A percentile compares a stretch with the other conserved stretches of the same genome.
Conservation (phyloP, 2,329 filamentous ascomycete genomes). For the Apiospora hydei region DNA sequence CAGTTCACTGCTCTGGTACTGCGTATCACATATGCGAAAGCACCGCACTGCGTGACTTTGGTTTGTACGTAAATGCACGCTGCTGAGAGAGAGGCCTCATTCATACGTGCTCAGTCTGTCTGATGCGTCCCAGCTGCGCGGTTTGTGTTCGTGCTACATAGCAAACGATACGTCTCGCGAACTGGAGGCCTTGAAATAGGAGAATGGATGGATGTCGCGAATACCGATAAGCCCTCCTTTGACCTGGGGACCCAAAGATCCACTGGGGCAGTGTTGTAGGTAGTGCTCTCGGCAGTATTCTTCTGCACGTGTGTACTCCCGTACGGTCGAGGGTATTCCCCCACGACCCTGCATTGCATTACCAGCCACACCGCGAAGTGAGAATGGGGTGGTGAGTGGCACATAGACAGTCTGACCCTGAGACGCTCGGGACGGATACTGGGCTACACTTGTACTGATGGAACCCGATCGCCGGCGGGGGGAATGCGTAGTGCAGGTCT, state of each 20-base stretch:
- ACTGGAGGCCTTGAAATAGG: background rate
- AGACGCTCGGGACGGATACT: constrained; percentile 12
- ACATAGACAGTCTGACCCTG: background rate
- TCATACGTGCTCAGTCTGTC: background rate
- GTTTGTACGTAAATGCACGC: background rate
- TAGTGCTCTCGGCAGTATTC: background rate
- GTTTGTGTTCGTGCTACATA: background rate
- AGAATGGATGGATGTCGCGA: background rate
- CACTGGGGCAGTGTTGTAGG: background rate
- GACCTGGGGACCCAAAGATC: background rate
- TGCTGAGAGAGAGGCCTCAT: background rate
- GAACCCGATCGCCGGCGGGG: constrained; percentile 1
- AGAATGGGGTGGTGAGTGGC: background rate
- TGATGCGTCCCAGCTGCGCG: background rate
- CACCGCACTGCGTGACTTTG: too few relatives aligned
- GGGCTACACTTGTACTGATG: constrained; percentile 11
- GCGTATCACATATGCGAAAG: too few relatives aligned
- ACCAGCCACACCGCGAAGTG: background rate
- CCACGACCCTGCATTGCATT: background rate
- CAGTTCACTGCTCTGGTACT: too few relatives aligned
- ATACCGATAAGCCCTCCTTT: background rate
- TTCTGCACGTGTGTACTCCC: too few relatives aligned
- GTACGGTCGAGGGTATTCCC: background rate
- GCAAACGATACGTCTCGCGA: background rate
- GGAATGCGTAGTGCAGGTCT: background rate